phyloP scores from a whole-genome alignment of 352 stramenopile species.

The Phytophthora pinifolia region DNA sequence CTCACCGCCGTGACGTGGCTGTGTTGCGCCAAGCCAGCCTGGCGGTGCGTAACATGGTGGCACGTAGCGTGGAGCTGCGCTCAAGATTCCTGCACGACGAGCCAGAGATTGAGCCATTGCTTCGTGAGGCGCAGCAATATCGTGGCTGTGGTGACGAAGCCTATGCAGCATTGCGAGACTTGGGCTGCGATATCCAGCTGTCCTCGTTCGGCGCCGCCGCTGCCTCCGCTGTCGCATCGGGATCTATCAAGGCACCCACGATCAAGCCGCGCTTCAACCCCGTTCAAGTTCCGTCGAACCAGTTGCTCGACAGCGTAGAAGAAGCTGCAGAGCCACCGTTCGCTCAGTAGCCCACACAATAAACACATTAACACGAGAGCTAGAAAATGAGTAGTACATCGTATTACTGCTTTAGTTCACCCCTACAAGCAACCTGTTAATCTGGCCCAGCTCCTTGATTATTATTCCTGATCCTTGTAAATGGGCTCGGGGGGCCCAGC shows the following conservation, averaged over 20 bases:
- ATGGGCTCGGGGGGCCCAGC: slow-evolving; percentile 7
- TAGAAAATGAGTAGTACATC: slow-evolving; percentile 7
- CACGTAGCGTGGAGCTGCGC: slow-evolving; percentile 57
- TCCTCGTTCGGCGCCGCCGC: slow-evolving; percentile 48
- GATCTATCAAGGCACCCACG: slow-evolving; percentile 18
- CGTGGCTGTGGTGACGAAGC: slow-evolving; percentile 75
- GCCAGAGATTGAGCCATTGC: slow-evolving; percentile 53
- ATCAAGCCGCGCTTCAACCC: slow-evolving; percentile 63
- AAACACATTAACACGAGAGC: not conserved
- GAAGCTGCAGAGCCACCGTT: slow-evolving; percentile 59
- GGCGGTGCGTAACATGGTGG: slow-evolving; percentile 80
- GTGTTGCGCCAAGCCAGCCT: slow-evolving; percentile 76
- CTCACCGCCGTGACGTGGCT: slow-evolving; percentile 40
- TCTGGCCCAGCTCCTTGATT: slow-evolving; percentile 6
- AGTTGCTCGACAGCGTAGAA: slow-evolving; percentile 54
- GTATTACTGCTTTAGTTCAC: slow-evolving; percentile 16
- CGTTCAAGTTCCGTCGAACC: slow-evolving; percentile 55
- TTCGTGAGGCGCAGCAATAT: slow-evolving; percentile 62
- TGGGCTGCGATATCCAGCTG: slow-evolving; percentile 72
- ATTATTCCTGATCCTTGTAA: not conserved
- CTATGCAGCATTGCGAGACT: slow-evolving; percentile 72
- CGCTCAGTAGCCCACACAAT: slow-evolving; percentile 2
- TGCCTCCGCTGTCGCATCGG: slow-evolving; percentile 13
- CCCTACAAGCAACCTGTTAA: slow-evolving; percentile 9
- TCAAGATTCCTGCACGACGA: slow-evolving; percentile 67